Base-by-base conservation (phyloP, 2,329 filamentous ascomycete genomes). In the Neofusicoccum sp. region DNA sequence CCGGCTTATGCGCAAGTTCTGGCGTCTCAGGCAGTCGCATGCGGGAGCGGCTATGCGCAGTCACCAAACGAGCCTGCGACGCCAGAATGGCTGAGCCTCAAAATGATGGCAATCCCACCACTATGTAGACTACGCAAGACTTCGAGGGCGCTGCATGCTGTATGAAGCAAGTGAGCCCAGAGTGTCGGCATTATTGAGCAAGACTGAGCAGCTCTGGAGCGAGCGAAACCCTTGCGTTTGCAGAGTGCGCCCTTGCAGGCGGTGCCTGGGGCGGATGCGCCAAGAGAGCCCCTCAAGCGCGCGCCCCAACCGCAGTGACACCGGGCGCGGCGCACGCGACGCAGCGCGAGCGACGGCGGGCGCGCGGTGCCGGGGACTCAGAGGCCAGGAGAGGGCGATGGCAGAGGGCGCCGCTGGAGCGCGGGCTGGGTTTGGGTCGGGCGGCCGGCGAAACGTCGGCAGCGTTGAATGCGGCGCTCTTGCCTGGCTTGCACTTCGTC, bases 401-500 rank as follows among this genome's bases (percentile, higher is more conserved):
- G 44, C 44, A 36, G 34, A 49, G 44, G 43, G 43, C 41, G 31
- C 33, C 31, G 36, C 56, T 14, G 12, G 34, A 37, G 33, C 16
- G 56, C 28, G 36, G 39, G 56, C 36, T 22, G 36, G 44, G 39
- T 45, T 60, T 47, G 36, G 49, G 16, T 37, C 33, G 29, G 41
- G 39, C 31, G 22, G 28, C 5, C 58, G 58, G 58, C 33, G 7
- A 50, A 61, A 61, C 58, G 2, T 37, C 58, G 58, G 58, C 22
- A 33, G 22, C 33, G n/a, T 14, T 14, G 29, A 45, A 36, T 34
- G 60, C 60, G 39, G 48, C 61, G 50, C 39, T 47, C 49, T 16
- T 60, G 47, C 41, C 59, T 62, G 59, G 59, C 47, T 62, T 52
- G 37, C 44, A 56, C 50, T 56, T 62, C 61, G 49, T 34, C 50